A percentile compares a stretch with the other conserved stretches of the same genome.
These are phyloP conservation scores for Amphibolis antarctica DNA, from an alignment of 106 monocot genomes.

Conservation along the genomic window DNA sequence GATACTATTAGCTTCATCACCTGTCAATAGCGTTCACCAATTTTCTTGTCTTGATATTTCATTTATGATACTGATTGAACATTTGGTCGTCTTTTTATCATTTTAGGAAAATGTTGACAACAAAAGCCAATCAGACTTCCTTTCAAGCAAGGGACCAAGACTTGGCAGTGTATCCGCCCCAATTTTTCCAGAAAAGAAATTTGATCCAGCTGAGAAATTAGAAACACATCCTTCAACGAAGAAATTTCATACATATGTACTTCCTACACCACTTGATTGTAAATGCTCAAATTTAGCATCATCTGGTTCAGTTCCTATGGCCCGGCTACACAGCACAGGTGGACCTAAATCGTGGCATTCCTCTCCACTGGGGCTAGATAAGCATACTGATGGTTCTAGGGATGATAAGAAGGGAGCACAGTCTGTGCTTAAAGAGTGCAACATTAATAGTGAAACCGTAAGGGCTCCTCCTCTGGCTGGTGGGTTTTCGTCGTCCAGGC, in stretches of 20 bases:
- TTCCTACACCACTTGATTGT: conserved; percentile 66
- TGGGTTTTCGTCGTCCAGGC: conserved; percentile 12
- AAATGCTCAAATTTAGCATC: conserved; percentile 19
- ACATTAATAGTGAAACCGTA: conserved; percentile 24
- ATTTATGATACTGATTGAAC: background rate
- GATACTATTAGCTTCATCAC: background rate
- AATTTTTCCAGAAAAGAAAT: conserved; percentile 43
- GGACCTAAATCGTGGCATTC: conserved; percentile 38
- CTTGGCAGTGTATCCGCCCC: conserved; percentile 65
- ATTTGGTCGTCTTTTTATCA: background rate
- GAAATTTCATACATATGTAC: conserved; percentile 52
- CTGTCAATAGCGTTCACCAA: background rate
- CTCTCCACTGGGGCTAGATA: conserved; percentile 38
- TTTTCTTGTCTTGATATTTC: background rate
- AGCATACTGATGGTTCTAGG: conserved; percentile 11
- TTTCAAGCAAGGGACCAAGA: conserved; percentile 16
- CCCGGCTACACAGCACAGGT: conserved; percentile 9
- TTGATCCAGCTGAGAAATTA: conserved; percentile 40
- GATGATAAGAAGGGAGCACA: conserved; percentile 9
- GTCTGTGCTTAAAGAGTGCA: conserved; percentile 46
- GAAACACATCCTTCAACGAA: conserved; percentile 38
- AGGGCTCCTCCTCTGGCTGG: conserved; percentile 23
- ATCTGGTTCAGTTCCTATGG: conserved; percentile 9
- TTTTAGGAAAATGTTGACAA: conserved; percentile 40
- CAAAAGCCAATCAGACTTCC: conserved; percentile 21